Conservation (phyloP, 2,329 filamentous ascomycete genomes). For the Achaetomium macrosporum region DNA sequence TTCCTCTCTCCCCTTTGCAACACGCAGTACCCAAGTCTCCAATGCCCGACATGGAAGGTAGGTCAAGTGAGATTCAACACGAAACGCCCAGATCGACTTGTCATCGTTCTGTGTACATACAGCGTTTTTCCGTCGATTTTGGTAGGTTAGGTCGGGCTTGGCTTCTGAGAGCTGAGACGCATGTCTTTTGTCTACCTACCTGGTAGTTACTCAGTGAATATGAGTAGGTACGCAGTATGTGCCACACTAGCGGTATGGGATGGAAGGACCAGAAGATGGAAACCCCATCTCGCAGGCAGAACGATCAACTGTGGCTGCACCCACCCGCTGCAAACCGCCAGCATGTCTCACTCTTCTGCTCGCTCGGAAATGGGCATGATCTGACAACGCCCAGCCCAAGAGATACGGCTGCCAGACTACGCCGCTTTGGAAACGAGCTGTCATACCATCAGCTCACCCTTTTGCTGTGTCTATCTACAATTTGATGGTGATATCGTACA, state of each 20-base stretch:
- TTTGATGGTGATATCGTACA: conserved; percentile 64
- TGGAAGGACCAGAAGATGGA: background rate
- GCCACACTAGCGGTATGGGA: no score
- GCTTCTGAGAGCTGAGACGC: background rate
- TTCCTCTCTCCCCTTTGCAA: conserved; percentile 3
- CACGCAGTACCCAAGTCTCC: background rate
- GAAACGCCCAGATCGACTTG: no score
- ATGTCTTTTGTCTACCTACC: background rate
- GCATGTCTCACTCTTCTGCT: conserved; percentile 5
- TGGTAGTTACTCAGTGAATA: no score
- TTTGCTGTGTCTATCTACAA: conserved; percentile 30
- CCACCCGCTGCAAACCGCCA: background rate
- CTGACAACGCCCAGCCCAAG: conserved; percentile 1
- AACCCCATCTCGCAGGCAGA: background rate
- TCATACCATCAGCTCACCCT: background rate
- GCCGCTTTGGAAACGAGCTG: background rate
- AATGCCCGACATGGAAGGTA: background rate
- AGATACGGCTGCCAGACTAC: background rate
- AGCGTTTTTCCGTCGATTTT: background rate
- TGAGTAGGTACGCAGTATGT: background rate
- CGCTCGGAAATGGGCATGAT: conserved; percentile 4
- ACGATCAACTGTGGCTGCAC: background rate
- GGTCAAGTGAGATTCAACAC: conserved; percentile 2
- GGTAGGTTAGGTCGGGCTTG: no score
- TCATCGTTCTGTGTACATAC: background rate